Base-by-base conservation (phyloP, 2,329 filamentous ascomycete genomes). In the Microsporum audouinii region DNA sequence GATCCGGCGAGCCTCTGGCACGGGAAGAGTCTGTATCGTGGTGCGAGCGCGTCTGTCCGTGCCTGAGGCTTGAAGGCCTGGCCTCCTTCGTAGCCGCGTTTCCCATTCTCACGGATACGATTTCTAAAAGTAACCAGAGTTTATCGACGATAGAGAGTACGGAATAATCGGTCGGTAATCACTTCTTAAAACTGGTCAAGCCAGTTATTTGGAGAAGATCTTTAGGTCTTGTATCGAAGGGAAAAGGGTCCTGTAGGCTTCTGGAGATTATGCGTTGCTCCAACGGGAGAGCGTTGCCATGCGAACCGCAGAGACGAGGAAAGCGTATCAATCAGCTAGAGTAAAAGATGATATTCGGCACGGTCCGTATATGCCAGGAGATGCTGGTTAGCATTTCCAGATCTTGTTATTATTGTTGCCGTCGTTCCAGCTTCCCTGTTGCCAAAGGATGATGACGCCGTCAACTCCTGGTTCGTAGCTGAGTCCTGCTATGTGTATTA, bases 21-120 rank as follows among this genome's bases (percentile, higher is more conserved):
- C 57, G n/a, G 31, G 57, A 47, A 7, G 47, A n/a, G 14, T 63
- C 39, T 27, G 47, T 39, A 27, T 57, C 39, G 45, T 62, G 45
- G 31, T 65, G 58, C 23, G 38, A 47, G 14, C 63, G 63, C 12
- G 57, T 55, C 47, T 62, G 63, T 17, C 60, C 55, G 60, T 63
- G 61, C 41, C 64, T 63, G 5, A 51, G 29, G 7, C 56, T 36
- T 7, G 65, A 64, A 29, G 71, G 68, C 64, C 76, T 73, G 60
- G 74, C 71, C 69, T 78, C 76, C 68, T 76, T 78, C 41, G 76
- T 77, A 62, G 77, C 72, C 57, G 76, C 73, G 66, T 78, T 78
- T 57, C 76, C 76, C 76, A 78, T 78, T n/a, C 17, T 64, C 5
- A 23, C 43, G 4, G 43, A 3, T 23, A 23, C 1, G 17, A 23